A percentile compares a stretch with the other conserved stretches of the same genome.
Conservation (phyloP, 2,329 filamentous ascomycete genomes). For the Rutstroemia sp. region DNA sequence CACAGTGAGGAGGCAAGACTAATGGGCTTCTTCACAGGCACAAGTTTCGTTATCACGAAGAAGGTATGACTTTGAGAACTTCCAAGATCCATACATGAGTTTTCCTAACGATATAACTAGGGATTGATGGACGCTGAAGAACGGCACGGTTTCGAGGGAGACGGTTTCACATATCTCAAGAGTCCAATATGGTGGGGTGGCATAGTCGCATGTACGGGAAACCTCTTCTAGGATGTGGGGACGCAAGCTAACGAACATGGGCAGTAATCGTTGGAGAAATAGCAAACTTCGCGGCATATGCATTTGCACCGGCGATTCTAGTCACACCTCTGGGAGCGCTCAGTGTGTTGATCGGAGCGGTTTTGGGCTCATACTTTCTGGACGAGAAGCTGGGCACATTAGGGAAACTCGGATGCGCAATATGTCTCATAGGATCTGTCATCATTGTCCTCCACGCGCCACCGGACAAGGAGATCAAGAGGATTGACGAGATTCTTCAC, state of each 20-base stretch:
- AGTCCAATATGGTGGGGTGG: constrained; percentile 98
- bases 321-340: constrained; percentile 92
- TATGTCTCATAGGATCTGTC: constrained; percentile 90
- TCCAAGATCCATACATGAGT: neutral
- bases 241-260: constrained; percentile 21
- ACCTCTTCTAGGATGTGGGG: constrained; percentile 3
- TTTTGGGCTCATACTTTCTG: constrained; percentile 90
- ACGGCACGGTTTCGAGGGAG: constrained; percentile 90
- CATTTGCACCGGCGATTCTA: constrained; percentile 96
- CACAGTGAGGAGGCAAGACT: neutral
- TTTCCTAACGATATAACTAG: constrained; percentile 35
- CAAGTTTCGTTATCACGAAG: constrained; percentile 98
- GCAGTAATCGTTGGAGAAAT: constrained; percentile 87
- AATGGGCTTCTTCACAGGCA: constrained; percentile 48
- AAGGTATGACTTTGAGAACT: constrained; percentile 53
- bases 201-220: constrained; percentile 70
- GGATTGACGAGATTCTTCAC: constrained; percentile 83
- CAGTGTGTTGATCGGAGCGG: constrained; percentile 89
- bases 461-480: constrained; percentile 83
- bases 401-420: constrained; percentile 90
- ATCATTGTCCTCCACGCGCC: constrained; percentile 97
- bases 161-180: constrained; percentile 87
- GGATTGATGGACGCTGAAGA: constrained; percentile 87
- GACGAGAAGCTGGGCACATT: constrained; percentile 83
- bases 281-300: constrained; percentile 96